Evolutionary conservation across 805 yeast genomes (phyloP), one percentile per base, ranked within the genome.

Genomic region (Candida pini): DNA sequence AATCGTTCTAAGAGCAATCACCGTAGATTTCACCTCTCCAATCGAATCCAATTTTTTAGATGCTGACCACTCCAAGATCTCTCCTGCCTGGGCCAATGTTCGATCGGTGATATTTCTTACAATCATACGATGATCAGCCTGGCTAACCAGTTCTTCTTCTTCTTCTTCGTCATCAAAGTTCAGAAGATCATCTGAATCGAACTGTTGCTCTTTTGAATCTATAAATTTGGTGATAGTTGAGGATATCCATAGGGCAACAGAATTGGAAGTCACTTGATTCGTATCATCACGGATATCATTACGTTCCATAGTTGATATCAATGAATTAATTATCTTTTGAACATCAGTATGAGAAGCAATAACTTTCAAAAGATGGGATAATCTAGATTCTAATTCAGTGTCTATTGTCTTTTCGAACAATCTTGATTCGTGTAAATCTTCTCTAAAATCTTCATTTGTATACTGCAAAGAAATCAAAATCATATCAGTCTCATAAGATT

Each of bases 1-100:
- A 25, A 78, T 63, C 0, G 78, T 49, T 32, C 68, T 69, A 4
- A 78, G 40, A 0, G 80, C 66, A 9, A 70, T 58, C 1, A 56
- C 35, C 1, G 49, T 31, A 0, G 55, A 32, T 9, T 41, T 39
- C 0, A 35, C 27, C 13, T 39, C 16, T 5, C 39, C 45, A 9
- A 31, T 29, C 2, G 45, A 33, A 6, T 41, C 41, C 6, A 30
- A 36, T 3, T 29, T 23, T 9, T 25, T 3, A 62, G 41, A 28
- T 5, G 66, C 47, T 2, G 58, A 36, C 4, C 57, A 56, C 24
- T 66, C 69, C 4, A 73, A 49, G 3, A 74, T 34, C 1, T 60
- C 64, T 36, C 66, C 71, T 0, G 80, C 64, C 32, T 45, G 52
- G 21, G 66, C 70, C 14, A 69, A 36, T 1, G 65, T 30, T 2